Evolutionary conservation across 768 basidiomycete genomes (phyloP), one percentile per base, ranked within the genome.

Genomic region (Rhodosporidiobolus sp.): DNA sequence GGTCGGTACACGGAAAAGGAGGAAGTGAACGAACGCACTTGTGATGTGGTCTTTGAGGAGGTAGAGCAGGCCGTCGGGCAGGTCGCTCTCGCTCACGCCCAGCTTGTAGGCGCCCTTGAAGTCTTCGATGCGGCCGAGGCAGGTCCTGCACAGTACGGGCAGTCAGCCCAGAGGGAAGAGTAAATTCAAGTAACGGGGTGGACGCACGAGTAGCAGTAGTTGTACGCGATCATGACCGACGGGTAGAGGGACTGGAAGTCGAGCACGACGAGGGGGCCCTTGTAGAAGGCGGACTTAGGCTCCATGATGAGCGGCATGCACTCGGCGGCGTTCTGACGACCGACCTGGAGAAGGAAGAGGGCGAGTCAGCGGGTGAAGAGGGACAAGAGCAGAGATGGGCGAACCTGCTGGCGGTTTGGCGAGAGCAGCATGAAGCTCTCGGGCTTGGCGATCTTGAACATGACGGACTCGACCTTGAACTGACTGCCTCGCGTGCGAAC

Each of bases 191-290:
- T 0, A 48, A 16, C 12, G 58, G 20, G 45, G 45, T 1, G 20
- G 1, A 52, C 63, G 43, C 46, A 71, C 74, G 67, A 63, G 63
- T 80, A 82, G 60, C 82, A 83, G 80, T 93, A 93, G 80, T 98
- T 98, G 82, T 99, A 94, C 11, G 94, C 95, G 76, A 98, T 95
- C 95, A 98, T 98, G 70, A 97, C 84, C 0, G 94, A 96, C 0
- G 96, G 96, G 80, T 99, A 99, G 34, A 99, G 85, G 4, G 90
- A 93, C 77, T 96, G 92, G 80, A 98, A 99, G 80, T 99, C 96
- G 66, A 99, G 84, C 1, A 99, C 94, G 48, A 97, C 83, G 20
- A 99, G 84, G 8, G 96, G 96, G 76, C 90, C 90, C 53, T 88
- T 90, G 81, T 97, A 99, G 78, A 93, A 95, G 4, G 90, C 91